Evolutionary conservation across 306 rosid genomes (phyloP).

Genomic region (Hylodesmum podocarpum): DNA sequence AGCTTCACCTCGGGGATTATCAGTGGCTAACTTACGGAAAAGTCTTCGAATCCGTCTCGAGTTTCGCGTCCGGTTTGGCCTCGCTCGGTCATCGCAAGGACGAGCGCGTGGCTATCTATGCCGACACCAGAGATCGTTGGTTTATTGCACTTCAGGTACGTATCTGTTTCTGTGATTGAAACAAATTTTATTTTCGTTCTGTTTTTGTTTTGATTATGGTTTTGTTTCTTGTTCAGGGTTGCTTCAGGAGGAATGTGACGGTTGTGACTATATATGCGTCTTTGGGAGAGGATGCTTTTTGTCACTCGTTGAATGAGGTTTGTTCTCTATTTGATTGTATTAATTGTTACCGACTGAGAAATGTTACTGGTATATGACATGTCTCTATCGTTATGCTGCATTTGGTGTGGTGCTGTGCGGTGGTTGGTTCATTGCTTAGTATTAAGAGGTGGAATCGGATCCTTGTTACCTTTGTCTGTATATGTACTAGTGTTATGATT

Average conservation of each 20-base stretch:
- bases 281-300: constrained; percentile 90
- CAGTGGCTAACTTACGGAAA: constrained; percentile 74
- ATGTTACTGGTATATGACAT: background rate
- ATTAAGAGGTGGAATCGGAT: background rate
- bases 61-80: constrained; percentile 78
- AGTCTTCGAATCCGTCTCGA: constrained; percentile 62
- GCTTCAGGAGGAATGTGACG: constrained; percentile 88
- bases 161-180: constrained; percentile 20
- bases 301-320: constrained; percentile 94
- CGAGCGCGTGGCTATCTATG: constrained; percentile 87
- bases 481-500: no score
- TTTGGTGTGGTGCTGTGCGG: background rate
- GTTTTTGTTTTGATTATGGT: background rate
- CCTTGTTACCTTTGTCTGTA: background rate
- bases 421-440: background rate
- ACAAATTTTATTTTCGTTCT: background rate
- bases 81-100: constrained; percentile 62
- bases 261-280: constrained; percentile 96
- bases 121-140: constrained; percentile 94
- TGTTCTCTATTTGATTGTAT: constrained; percentile 26
- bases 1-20: constrained; percentile 82
- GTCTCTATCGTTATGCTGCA: background rate
- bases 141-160: constrained; percentile 90
- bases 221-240: constrained; percentile 53
- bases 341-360: background rate